phyloP scores from a whole-genome alignment of 495 filamentous ascomycete species.

The Penicillium argentinense region DNA sequence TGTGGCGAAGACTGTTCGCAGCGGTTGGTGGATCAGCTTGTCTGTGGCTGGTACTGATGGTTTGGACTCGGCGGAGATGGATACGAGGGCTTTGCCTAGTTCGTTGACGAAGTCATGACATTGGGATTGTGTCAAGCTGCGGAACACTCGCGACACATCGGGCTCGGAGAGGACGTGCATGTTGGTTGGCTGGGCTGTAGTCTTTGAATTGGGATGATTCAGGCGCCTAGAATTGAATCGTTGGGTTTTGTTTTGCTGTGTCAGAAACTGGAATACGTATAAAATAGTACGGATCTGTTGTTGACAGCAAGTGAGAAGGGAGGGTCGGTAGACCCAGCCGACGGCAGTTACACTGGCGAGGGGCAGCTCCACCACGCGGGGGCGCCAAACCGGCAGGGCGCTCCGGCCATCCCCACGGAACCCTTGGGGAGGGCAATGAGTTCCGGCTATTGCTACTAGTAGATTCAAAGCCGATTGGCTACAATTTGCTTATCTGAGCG shows the following conservation, averaged over 20 bases:
- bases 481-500: too few relatives aligned
- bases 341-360: background rate
- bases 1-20: constrained; percentile 64
- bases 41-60: constrained; percentile 18
- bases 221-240: too few relatives aligned
- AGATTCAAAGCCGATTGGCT: too few relatives aligned
- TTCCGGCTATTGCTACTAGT: background rate
- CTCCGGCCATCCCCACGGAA: background rate
- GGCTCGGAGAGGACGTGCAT: constrained; percentile 49
- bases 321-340: background rate
- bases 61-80: constrained; percentile 30
- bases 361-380: too few relatives aligned
- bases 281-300: too few relatives aligned
- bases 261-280: too few relatives aligned
- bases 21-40: constrained; percentile 65
- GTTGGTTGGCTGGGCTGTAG: constrained; percentile 15
- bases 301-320: too few relatives aligned
- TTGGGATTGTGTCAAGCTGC: constrained; percentile 31
- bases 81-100: constrained; percentile 30
- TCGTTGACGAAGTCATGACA: constrained; percentile 33
- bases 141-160: constrained; percentile 37
- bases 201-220: background rate
- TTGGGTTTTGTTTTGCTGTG: too few relatives aligned
- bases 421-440: background rate
- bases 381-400: background rate